Base-by-base conservation (phyloP, 2,329 filamentous ascomycete genomes). In the Escovopsis weberi region DNA sequence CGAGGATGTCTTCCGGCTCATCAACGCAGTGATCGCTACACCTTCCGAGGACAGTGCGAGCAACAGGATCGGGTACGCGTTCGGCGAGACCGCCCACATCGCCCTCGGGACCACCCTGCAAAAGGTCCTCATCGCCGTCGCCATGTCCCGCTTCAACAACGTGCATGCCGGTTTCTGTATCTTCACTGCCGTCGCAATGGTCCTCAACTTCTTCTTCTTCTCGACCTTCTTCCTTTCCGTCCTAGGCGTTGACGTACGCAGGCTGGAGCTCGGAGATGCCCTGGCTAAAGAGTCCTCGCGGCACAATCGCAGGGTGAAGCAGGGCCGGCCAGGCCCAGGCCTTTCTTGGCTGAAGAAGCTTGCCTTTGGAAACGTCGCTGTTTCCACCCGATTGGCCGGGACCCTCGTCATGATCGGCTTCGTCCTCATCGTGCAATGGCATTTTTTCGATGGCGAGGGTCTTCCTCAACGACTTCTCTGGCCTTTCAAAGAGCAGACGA, bases 161-260 rank as follows among this genome's bases (percentile, higher is more conserved):
- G 28, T 32, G 4, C 28, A 32, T 32, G 4, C 28, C 1, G 80
- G 79, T 0, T 87, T 88, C 52, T 88, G 84, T 59, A 74, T 73
- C 1, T 89, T 88, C 57, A 78, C 80, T 3, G 79, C 79, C 2
- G 74, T 88, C 41, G 85, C 83, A 1, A 74, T 85, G 12, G 61
- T 82, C 1, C 81, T 88, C 52, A 84, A 89, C 58, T 82, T 83
- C 47, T 78, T 87, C 53, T 87, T 83, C 53, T 68, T 87, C 19
- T 72, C 85, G 7, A 88, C 83, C 0, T 88, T 87, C 61, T 88
- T 89, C 54, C 67, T 87, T 4, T 77, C 83, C 1, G 82, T 89
- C 11, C 65, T 89, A 23, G 87, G 82, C 53, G 78, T 89, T 37
- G 84, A 89, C 56, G 82, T 89, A 9, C 74, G 79, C 19, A 72